These are phyloP conservation scores for Begonia masoniana DNA, from an alignment of 306 rosid species.

Conservation along the genomic window DNA sequence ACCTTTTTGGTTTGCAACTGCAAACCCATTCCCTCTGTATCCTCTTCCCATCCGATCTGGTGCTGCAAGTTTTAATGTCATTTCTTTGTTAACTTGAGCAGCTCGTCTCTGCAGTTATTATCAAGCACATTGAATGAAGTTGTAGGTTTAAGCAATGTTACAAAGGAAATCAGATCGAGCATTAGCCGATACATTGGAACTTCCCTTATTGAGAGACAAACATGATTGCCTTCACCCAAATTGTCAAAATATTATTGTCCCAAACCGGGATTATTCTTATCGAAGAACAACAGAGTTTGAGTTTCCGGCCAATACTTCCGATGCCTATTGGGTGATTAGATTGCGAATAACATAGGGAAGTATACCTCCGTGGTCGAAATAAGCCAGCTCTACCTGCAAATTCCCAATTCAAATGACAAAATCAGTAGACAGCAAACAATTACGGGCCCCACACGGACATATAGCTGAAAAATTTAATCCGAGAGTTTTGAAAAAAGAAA, in stretches of 20 bases:
- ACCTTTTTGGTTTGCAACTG: no score
- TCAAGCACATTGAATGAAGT: no score
- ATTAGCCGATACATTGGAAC: no score
- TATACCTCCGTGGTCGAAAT: conserved; percentile 70
- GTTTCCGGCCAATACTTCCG: not conserved
- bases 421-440: not conserved
- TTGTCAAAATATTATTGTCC: not conserved
- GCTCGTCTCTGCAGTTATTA: no score
- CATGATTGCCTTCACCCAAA: not conserved
- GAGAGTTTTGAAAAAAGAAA: no score
- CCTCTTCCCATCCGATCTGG: no score
- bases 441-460: not conserved
- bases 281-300: not conserved
- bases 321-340: conserved; percentile 36
- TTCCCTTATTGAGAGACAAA: not conserved
- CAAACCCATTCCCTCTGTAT: no score
- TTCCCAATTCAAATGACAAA: not conserved
- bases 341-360: conserved; percentile 66
- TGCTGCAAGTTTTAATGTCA: no score
- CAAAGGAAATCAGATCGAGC: no score
- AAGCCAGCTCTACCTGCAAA: conserved; percentile 70
- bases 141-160: no score
- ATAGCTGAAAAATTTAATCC: no score
- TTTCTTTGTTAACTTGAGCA: no score
- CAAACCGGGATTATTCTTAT: not conserved